These are phyloP conservation scores for Epichloe sibirici DNA, from an alignment of 2,329 filamentous ascomycete genomes.

Conservation along the genomic window DNA sequence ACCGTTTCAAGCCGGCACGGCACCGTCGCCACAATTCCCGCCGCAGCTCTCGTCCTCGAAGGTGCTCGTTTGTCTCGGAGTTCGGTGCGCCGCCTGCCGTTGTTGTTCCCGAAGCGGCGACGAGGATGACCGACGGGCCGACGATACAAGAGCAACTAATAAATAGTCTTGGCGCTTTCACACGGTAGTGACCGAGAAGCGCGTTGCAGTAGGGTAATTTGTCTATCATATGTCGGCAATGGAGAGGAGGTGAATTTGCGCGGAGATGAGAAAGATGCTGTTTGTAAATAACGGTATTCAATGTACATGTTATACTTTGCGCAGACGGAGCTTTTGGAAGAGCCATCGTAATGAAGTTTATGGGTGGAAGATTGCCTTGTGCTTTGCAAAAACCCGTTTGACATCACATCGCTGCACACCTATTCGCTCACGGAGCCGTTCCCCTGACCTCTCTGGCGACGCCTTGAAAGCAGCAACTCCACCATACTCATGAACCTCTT, in stretches of 20 bases:
- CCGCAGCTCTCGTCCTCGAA: conserved; percentile 3
- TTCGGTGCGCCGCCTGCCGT: neutral
- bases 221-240: neutral
- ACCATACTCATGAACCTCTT: conserved; percentile 39
- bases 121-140: neutral
- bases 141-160: neutral
- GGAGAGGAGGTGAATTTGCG: neutral
- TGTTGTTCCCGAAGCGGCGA: neutral
- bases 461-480: conserved; percentile 21
- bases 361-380: too few relatives aligned
- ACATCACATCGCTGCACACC: neutral
- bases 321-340: too few relatives aligned
- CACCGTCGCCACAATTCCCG: conserved; percentile 12
- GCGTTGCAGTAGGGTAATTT: neutral
- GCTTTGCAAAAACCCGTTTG: neutral
- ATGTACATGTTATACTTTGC: too few relatives aligned
- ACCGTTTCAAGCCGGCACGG: conserved; percentile 14
- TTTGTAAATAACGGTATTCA: too few relatives aligned
- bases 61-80: neutral
- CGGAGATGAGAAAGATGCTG: too few relatives aligned
- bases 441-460: neutral
- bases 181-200: too few relatives aligned
- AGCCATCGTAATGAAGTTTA: too few relatives aligned
- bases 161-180: too few relatives aligned
- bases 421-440: neutral